Conservation (phyloP, 2,329 filamentous ascomycete genomes). For the Beauveria bassiana region DNA sequence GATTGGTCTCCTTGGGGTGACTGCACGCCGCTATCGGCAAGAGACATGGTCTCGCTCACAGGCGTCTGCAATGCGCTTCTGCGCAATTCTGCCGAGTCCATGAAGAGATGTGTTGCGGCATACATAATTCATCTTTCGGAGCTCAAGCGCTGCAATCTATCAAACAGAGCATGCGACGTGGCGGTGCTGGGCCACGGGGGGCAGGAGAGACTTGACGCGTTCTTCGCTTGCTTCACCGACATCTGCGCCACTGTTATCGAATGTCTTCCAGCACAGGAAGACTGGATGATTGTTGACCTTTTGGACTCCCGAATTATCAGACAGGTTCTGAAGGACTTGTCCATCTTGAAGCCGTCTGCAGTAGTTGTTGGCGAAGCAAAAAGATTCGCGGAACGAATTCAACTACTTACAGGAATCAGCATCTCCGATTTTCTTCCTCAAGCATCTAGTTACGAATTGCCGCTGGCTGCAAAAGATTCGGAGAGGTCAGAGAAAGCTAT, state of each 20-base stretch:
- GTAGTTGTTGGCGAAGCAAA: neutral
- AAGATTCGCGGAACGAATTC: neutral
- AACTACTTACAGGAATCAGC: slow-evolving; percentile 2
- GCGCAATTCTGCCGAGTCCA: neutral
- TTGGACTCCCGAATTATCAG: slow-evolving; percentile 25
- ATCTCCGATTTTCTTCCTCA: neutral
- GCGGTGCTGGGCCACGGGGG: neutral
- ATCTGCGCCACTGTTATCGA: slow-evolving; percentile 17
- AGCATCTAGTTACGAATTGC: neutral
- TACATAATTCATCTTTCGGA: slow-evolving; percentile 21
- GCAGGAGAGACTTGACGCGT: neutral
- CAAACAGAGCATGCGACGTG: slow-evolving; percentile 16
- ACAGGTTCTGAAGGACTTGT: slow-evolving; percentile 15
- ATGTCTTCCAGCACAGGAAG: neutral
- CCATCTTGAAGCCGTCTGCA: neutral
- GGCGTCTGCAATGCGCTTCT: slow-evolving; percentile 14
- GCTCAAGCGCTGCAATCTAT: slow-evolving; percentile 18
- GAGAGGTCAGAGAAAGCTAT: neutral
- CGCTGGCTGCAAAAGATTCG: neutral
- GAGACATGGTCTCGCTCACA: slow-evolving; percentile 16
- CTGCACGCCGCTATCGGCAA: slow-evolving; percentile 8
- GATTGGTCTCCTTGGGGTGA: slow-evolving; percentile 16
- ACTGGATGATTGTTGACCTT: slow-evolving; percentile 26
- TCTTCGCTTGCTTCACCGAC: slow-evolving; percentile 15
- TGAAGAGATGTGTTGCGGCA: slow-evolving; percentile 12